Base-by-base conservation (phyloP, 768 basidiomycete genomes). In the Mycena galericulata region DNA sequence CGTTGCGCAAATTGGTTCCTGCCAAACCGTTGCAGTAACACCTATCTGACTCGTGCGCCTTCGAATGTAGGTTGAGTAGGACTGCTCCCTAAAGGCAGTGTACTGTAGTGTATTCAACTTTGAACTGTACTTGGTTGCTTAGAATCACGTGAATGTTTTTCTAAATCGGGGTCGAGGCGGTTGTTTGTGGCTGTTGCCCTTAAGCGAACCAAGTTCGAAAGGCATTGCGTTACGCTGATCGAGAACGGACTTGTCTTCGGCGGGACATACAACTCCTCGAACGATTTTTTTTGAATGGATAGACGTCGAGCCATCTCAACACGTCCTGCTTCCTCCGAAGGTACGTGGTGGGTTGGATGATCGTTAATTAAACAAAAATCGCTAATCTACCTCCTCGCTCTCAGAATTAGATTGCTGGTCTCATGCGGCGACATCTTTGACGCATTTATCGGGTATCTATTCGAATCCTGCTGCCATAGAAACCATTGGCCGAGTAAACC, bases 341-440 rank as follows among this genome's bases (percentile, higher is more conserved):
- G 93, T 91, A 77, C 65, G 82, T 63, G 47, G 38, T 64, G 38
- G 63, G 77, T 32, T 56, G 60, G 30, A 69, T 69, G 40, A 34
- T 66, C 49, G 45, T 59, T 51, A 56, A 72, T 74, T 65, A 68
- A 58, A 59, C 53, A 73, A 61, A n/a, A 57, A 64, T 72, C 63
- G 62, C 56, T 61, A 40, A 63, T 57, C 72, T 56, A 75, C 74
- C 71, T 74, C 15, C 26, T 72, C 60, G 50, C 41, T 65, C 41
- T 64, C 59, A 95, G 93, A 94, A 82, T 80, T 92, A 69, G 89
- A 92, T 62, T 91, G 84, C 74, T 95, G 93, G 93, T 84, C 88
- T 54, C 90, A 89, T 77, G 90, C 91, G 36, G 83, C 87, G 32
- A 80, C 84, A 60, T 87, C 90, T 36, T 78, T 95, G 64, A 85